A percentile compares a stretch with the other conserved stretches of the same genome.
phyloP scores from a whole-genome alignment of 2,329 filamentous ascomycete genomes.

The Tothia fuscella region DNA sequence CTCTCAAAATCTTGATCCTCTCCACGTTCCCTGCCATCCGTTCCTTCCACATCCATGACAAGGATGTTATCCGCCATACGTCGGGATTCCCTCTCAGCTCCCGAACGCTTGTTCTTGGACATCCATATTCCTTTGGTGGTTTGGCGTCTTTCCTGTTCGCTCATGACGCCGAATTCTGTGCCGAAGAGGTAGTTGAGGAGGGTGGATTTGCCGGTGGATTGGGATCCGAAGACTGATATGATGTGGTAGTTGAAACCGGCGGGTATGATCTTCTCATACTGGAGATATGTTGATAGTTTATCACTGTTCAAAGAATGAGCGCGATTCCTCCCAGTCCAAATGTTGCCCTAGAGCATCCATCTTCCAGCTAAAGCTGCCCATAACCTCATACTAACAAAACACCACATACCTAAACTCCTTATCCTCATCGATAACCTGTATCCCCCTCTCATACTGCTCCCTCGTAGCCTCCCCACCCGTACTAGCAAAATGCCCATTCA shows the following conservation, averaged over 20 bases:
- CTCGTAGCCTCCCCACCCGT: slow-evolving; percentile 51
- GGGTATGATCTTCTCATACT: slow-evolving; percentile 64
- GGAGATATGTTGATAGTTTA: slow-evolving; percentile 71
- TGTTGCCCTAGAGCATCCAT: not conserved
- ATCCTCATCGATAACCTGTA: slow-evolving; percentile 92
- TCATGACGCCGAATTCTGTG: slow-evolving; percentile 96
- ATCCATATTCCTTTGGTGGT: slow-evolving; percentile 99
- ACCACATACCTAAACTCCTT: slow-evolving; percentile 84
- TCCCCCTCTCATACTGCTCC: slow-evolving; percentile 75
- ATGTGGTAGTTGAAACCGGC: slow-evolving; percentile 98
- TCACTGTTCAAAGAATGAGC: slow-evolving; percentile 37
- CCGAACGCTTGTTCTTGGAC: slow-evolving; percentile 77
- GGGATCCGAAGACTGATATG: slow-evolving; percentile 96
- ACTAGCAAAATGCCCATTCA: slow-evolving; percentile 70
- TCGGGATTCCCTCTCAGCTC: slow-evolving; percentile 34
- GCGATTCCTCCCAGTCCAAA: not conserved
- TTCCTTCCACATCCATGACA: slow-evolving; percentile 98
- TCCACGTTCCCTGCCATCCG: slow-evolving; percentile 87
- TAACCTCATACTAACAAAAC: not conserved
- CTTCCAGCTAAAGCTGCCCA: not conserved
- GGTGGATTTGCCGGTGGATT: slow-evolving; percentile 97
- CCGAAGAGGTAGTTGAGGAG: slow-evolving; percentile 92
- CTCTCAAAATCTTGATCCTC: slow-evolving; percentile 99
- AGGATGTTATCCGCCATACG: slow-evolving; percentile 94
- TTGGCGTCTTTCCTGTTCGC: slow-evolving; percentile 83